Conservation (phyloP, 305 asterid genomes). For the Solanum hybrid region DNA sequence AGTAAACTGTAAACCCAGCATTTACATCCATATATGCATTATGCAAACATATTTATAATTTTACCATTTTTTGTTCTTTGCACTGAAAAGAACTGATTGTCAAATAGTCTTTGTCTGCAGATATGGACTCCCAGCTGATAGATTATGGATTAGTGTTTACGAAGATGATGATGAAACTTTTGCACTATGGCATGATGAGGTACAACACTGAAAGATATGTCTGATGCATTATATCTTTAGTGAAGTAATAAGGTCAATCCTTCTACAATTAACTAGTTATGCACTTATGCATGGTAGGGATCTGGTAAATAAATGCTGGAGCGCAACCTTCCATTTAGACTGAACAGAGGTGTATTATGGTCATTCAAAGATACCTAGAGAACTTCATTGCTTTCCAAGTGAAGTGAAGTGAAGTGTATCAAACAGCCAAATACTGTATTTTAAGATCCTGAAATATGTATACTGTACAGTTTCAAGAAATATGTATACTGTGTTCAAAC, state of each 20-base stretch:
- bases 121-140: constrained; percentile 69
- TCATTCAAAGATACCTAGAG: neutral
- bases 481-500: neutral
- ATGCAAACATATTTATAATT: neutral
- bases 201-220: constrained; percentile 9
- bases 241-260: neutral
- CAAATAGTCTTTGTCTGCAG: constrained; percentile 23
- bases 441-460: neutral
- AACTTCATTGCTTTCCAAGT: neutral
- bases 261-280: neutral
- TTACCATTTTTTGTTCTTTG: neutral
- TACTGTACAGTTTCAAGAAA: neutral
- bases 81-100: neutral
- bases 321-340: neutral
- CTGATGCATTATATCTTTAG: constrained; percentile 3
- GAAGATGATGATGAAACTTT: constrained; percentile 78
- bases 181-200: constrained; percentile 87
- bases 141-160: constrained; percentile 81
- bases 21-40: neutral
- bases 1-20: neutral
- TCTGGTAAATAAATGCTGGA: neutral
- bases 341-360: neutral
- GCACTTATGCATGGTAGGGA: neutral
- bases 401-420: neutral
- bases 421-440: neutral